phyloP scores from a whole-genome alignment of 129 eudicot genomes.

The Smallanthus sonchifolius region DNA sequence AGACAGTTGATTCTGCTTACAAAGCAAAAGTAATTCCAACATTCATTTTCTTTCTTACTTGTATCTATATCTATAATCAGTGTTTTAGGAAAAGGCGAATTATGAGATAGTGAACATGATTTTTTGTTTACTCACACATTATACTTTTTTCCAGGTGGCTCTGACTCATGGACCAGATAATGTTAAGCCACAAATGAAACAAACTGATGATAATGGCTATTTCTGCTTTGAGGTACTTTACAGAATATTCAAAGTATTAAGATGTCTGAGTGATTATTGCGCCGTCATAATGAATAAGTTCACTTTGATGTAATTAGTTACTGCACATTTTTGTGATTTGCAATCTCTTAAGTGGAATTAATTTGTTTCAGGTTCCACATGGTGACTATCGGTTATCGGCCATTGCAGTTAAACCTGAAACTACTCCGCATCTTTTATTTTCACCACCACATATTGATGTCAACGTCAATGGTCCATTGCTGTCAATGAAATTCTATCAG shows the following conservation, averaged over 20 bases:
- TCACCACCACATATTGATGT: conserved; percentile 84
- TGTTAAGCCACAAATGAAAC: conserved; percentile 89
- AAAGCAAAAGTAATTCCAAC: conserved; percentile 60
- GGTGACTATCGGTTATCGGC: conserved; percentile 97
- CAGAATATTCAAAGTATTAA: conserved; percentile 6
- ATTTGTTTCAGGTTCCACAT: conserved; percentile 70
- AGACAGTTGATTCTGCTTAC: conserved; percentile 59
- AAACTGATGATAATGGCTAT: conserved; percentile 61
- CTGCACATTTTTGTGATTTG: not conserved
- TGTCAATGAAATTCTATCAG: conserved; percentile 75
- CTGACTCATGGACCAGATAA: conserved; percentile 98
- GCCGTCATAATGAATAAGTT: not conserved
- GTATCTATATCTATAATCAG: not conserved
- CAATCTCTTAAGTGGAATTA: not conserved
- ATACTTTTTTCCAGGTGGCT: conserved; percentile 59
- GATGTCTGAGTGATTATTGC: not conserved
- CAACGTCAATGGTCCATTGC: conserved; percentile 65
- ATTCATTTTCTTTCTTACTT: not conserved
- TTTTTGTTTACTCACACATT: conserved; percentile 2
- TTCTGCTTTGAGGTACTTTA: conserved; percentile 91
- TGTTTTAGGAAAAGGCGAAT: not conserved
- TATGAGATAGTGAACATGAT: not conserved
- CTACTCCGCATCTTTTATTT: conserved; percentile 67
- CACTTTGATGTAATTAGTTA: not conserved
- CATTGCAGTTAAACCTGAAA: conserved; percentile 68